phyloP scores from a whole-genome alignment of 495 filamentous ascomycete genomes.

The Cercophora scortea region DNA sequence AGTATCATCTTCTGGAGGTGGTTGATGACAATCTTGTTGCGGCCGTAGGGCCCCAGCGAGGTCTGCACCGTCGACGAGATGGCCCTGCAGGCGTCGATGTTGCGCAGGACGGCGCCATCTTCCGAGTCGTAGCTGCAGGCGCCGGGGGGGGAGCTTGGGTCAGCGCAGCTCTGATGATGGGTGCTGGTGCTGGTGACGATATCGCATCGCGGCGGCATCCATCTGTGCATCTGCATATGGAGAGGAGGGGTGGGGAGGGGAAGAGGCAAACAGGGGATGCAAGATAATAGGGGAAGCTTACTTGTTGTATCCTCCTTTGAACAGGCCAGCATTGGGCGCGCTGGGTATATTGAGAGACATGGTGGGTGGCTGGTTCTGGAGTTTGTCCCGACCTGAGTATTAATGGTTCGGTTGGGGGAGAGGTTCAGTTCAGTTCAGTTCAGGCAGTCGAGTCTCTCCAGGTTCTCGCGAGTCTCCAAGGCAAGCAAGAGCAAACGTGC shows the following conservation, averaged over 20 bases:
- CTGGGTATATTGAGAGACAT: conserved; percentile 95
- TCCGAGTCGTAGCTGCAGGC: conserved; percentile 80
- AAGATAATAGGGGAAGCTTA: conserved; percentile 33
- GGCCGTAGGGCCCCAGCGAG: conserved; percentile 91
- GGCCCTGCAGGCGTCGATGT: conserved; percentile 96
- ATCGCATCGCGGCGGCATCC: too few species aligned
- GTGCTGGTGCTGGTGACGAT: neutral
- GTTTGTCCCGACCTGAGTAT: neutral
- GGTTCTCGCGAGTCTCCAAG: neutral
- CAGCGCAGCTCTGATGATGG: conserved; percentile 6
- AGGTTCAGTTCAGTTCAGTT: neutral
- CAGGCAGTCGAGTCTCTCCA: neutral
- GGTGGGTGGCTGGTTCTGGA: conserved; percentile 17
- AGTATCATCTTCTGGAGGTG: conserved; percentile 99
- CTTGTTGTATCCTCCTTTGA: conserved; percentile 97
- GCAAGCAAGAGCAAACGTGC: neutral
- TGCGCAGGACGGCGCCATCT: conserved; percentile 97
- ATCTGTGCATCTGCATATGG: neutral
- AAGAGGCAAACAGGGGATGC: neutral
- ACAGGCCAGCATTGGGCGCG: conserved; percentile 86
- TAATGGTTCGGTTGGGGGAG: neutral
- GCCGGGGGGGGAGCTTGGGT: conserved; percentile 15
- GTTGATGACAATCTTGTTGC: conserved; percentile 99
- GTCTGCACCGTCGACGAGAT: conserved; percentile 95
- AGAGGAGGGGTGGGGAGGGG: conserved; percentile 4